These are phyloP conservation scores for Claviceps sp. DNA, from an alignment of 2,329 filamentous ascomycete species.

Conservation along the genomic window DNA sequence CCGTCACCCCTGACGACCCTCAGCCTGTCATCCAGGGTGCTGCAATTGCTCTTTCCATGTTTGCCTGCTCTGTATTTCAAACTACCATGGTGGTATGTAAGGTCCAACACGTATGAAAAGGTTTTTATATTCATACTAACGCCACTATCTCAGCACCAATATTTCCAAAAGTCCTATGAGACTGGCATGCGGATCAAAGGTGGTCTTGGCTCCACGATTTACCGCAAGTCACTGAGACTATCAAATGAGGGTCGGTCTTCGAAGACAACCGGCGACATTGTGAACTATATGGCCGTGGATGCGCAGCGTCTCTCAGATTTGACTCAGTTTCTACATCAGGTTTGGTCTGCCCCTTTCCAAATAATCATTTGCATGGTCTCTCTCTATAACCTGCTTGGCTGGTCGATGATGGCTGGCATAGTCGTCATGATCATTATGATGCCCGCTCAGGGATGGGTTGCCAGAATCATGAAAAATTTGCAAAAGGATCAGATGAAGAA, in stretches of 20 bases:
- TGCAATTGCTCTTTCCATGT: constrained; percentile 86
- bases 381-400: constrained; percentile 85
- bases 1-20: constrained; percentile 36
- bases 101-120: background rate
- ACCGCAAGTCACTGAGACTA: constrained; percentile 76
- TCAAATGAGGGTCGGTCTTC: constrained; percentile 83
- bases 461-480: constrained; percentile 81
- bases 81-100: constrained; percentile 57
- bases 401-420: constrained; percentile 91
- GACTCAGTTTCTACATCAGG: constrained; percentile 86
- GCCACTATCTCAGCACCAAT: constrained; percentile 52
- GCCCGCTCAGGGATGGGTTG: constrained; percentile 85
- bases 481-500: constrained; percentile 99
- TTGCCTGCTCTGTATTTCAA: constrained; percentile 71
- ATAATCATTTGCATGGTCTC: constrained; percentile 93
- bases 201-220: constrained; percentile 78
- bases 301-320: constrained; percentile 90
- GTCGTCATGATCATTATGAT: constrained; percentile 97
- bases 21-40: constrained; percentile 75
- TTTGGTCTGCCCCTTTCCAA: constrained; percentile 96
- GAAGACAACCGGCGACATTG: constrained; percentile 93
- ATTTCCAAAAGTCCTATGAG: constrained; percentile 90
- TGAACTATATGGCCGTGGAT: constrained; percentile 99
- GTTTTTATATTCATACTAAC: background rate
- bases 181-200: constrained; percentile 96